Percentiles rank a stretch among this genome's conserved stretches.
Evolutionary conservation across 352 stramenopile genomes (phyloP).

Genomic region (Globisporangium uncinulatum): DNA sequence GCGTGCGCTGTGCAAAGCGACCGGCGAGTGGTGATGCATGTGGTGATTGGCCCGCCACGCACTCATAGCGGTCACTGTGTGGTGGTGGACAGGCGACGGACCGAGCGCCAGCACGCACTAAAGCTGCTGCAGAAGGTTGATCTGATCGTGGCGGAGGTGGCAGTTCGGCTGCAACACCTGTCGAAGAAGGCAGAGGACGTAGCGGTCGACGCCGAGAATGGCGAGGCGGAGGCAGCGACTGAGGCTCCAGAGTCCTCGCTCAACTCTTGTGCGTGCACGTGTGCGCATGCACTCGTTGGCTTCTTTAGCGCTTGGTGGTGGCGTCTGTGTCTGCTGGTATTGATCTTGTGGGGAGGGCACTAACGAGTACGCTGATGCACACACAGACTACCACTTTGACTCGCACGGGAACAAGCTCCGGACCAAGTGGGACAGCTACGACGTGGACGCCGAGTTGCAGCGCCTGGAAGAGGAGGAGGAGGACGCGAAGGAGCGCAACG

Average conservation of each 20-base stretch:
- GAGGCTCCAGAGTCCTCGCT: slow-evolving; percentile 23
- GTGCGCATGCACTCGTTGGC: neutral
- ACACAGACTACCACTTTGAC: slow-evolving; percentile 81
- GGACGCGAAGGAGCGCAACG: neutral
- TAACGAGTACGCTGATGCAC: neutral
- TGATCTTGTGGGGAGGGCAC: neutral
- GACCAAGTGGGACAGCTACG: slow-evolving; percentile 81
- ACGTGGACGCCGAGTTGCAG: slow-evolving; percentile 74
- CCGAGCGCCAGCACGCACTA: slow-evolving; percentile 39
- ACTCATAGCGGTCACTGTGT: neutral
- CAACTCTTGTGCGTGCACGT: slow-evolving; percentile 51
- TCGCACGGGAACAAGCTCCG: slow-evolving; percentile 84
- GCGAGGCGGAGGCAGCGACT: slow-evolving; percentile 14
- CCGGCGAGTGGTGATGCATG: no score
- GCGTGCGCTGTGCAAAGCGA: slow-evolving; percentile 6
- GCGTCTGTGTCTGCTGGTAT: neutral
- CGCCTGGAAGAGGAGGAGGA: slow-evolving; percentile 54
- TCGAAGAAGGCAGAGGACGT: slow-evolving; percentile 64
- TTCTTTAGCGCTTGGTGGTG: neutral
- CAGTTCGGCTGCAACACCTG: slow-evolving; percentile 54
- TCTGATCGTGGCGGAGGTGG: slow-evolving; percentile 58
- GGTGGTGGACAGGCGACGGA: slow-evolving; percentile 18
- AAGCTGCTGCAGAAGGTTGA: slow-evolving; percentile 74
- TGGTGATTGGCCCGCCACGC: no score
- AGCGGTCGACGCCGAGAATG: slow-evolving; percentile 34